These are phyloP conservation scores for Brettanomyces naardenensis DNA, from an alignment of 805 yeast species.

Conservation along the genomic window DNA sequence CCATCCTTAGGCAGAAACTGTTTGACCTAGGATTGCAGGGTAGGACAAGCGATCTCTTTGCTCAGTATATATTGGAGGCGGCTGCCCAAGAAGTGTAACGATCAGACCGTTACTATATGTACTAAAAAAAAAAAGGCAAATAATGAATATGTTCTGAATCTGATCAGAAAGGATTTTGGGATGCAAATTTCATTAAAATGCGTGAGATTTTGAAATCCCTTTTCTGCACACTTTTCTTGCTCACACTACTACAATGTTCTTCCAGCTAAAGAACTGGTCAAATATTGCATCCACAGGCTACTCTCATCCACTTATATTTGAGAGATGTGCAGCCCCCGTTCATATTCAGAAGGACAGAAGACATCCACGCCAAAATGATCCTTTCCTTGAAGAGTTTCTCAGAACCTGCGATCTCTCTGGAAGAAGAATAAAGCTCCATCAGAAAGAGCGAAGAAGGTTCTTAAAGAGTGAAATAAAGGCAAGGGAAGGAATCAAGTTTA, in stretches of 20 bases:
- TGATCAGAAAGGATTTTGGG: no score
- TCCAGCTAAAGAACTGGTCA: constrained; percentile 15
- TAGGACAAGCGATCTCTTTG: no score
- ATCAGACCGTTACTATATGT: no score
- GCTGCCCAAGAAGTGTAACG: no score
- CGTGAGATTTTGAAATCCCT: neutral
- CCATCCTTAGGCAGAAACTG: neutral
- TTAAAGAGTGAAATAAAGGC: constrained; percentile 8
- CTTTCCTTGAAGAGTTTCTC: constrained; percentile 12
- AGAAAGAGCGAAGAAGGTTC: constrained; percentile 6
- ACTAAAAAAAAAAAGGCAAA: no score
- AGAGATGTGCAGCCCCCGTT: constrained; percentile 10
- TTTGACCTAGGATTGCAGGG: constrained; percentile 11
- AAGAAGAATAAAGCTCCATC: constrained; percentile 11
- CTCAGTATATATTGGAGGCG: no score
- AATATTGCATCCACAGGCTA: constrained; percentile 15
- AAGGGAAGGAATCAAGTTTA: neutral
- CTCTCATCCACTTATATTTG: constrained; percentile 21
- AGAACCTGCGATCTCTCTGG: constrained; percentile 20
- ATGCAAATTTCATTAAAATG: neutral
- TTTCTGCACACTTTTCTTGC: no score
- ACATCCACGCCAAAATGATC: constrained; percentile 16
- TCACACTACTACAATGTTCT: constrained; percentile 9
- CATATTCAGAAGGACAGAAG: constrained; percentile 10
- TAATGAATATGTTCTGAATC: no score